These are phyloP conservation scores for Globisporangium yorkense DNA, from an alignment of 352 stramenopile genomes.

Conservation along the genomic window DNA sequence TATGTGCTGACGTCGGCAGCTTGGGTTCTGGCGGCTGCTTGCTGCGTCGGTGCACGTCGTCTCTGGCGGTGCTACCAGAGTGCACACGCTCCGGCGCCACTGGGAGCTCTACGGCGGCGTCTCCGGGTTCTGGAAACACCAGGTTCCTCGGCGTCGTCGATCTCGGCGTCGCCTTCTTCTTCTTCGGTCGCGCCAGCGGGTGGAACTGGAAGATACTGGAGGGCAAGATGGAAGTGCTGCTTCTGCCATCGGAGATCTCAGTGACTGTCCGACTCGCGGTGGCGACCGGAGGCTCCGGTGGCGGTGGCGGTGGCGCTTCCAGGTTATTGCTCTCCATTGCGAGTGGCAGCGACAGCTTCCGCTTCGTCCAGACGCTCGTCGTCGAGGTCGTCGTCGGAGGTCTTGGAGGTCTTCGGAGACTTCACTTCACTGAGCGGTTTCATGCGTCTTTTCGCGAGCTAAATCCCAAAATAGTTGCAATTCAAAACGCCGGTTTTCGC, in stretches of 20 bases:
- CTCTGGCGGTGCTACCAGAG: not conserved
- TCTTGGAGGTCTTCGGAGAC: no score
- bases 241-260: not conserved
- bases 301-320: not conserved
- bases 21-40: not conserved
- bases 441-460: no score
- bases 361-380: no score
- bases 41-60: slow-evolving; percentile 4
- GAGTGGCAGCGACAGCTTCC: no score
- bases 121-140: slow-evolving; percentile 27
- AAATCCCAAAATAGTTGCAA: no score
- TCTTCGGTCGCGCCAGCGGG: slow-evolving; percentile 20
- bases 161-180: slow-evolving; percentile 8
- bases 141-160: slow-evolving; percentile 30
- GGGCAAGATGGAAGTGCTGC: not conserved
- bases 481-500: no score
- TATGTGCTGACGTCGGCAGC: slow-evolving; percentile 5
- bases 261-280: not conserved
- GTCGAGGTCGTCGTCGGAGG: no score
- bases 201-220: slow-evolving; percentile 36
- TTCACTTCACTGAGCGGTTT: no score
- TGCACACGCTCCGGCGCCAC: slow-evolving; percentile 1
- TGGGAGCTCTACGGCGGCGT: slow-evolving; percentile 6
- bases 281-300: not conserved
- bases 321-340: no score